phyloP scores from a whole-genome alignment of 306 rosid species.

The Abrus pulchellus region DNA sequence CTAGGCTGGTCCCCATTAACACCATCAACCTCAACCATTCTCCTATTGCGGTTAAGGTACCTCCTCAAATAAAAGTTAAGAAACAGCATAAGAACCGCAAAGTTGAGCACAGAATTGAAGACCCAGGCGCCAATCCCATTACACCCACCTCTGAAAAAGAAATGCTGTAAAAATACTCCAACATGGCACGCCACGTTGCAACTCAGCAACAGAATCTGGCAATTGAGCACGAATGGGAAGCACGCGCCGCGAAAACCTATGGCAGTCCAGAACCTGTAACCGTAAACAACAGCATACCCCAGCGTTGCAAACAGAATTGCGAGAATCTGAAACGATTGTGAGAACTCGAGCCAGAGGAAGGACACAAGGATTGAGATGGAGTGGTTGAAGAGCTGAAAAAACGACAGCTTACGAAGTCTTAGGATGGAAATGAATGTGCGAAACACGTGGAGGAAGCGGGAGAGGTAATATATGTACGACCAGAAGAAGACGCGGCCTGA shows the following conservation, averaged over 20 bases:
- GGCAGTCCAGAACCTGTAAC: constrained; percentile 78
- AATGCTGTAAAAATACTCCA: constrained; percentile 70
- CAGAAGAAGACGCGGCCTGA: constrained; percentile 97
- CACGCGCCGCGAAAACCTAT: constrained; percentile 70
- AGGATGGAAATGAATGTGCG: constrained; percentile 63
- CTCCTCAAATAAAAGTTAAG: constrained; percentile 66
- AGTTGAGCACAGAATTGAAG: constrained; percentile 74
- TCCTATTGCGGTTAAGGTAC: constrained; percentile 33
- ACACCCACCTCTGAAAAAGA: constrained; percentile 72
- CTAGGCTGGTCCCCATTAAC: not conserved
- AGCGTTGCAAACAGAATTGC: constrained; percentile 75
- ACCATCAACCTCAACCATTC: not conserved
- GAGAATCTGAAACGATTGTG: constrained; percentile 82
- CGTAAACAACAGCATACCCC: constrained; percentile 69
- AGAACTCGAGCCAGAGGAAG: constrained; percentile 86
- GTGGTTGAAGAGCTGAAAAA: constrained; percentile 70
- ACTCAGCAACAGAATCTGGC: constrained; percentile 68
- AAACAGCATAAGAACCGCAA: constrained; percentile 60
- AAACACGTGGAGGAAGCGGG: constrained; percentile 79
- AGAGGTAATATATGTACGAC: constrained; percentile 81
- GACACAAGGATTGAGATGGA: constrained; percentile 66
- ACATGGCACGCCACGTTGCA: constrained; percentile 80
- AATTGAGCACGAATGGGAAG: constrained; percentile 69
- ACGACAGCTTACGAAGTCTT: constrained; percentile 58
- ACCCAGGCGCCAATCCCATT: constrained; percentile 88